Conservation (phyloP, 768 basidiomycete species). For the Termitomyces sp. region DNA sequence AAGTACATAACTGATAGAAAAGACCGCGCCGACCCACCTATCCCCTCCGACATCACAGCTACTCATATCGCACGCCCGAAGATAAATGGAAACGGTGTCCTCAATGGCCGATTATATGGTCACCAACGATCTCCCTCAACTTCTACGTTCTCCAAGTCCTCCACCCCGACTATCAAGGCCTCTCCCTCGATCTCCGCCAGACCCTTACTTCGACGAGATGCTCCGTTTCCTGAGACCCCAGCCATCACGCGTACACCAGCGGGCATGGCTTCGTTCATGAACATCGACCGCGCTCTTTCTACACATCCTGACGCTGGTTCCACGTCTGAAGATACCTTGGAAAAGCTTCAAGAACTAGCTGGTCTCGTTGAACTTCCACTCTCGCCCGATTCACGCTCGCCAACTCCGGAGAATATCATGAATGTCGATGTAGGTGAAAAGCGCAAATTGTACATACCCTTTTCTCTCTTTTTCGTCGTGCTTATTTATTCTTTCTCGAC, state of each 20-base stretch:
- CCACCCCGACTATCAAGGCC: constrained; percentile 23
- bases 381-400: constrained; percentile 22
- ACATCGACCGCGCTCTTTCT: constrained; percentile 52
- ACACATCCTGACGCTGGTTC: constrained; percentile 8
- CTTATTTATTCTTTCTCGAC: not conserved
- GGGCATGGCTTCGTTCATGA: constrained; percentile 65
- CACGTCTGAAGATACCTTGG: constrained; percentile 12
- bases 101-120: constrained; percentile 34
- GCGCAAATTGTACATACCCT: constrained; percentile 48
- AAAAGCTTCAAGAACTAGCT: constrained; percentile 31
- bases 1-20: constrained; percentile 86
- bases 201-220: constrained; percentile 30
- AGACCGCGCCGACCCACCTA: constrained; percentile 67
- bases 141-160: constrained; percentile 23
- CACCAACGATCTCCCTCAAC: constrained; percentile 36
- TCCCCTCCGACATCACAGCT: constrained; percentile 43
- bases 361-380: constrained; percentile 30
- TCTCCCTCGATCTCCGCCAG: constrained; percentile 19
- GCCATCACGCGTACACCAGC: constrained; percentile 67
- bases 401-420: constrained; percentile 18
- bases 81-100: constrained; percentile 34
- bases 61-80: constrained; percentile 27
- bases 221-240: constrained; percentile 58
- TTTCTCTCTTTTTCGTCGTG: constrained; percentile 1
- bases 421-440: constrained; percentile 50